Base-by-base conservation (phyloP, 257 asterid species). In the Vinca minor region DNA sequence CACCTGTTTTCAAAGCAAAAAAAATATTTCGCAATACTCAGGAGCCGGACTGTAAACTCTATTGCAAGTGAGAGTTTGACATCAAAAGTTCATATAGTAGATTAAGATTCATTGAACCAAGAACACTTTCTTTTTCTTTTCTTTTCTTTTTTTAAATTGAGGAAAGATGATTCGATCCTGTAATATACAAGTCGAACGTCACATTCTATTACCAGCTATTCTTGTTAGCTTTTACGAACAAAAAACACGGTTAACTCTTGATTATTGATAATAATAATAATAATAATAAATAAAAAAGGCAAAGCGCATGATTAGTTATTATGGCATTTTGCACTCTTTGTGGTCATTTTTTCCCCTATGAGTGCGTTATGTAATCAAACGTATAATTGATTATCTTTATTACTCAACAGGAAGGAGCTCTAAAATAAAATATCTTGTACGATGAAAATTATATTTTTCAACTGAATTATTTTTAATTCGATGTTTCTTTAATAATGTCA, bases 31-130 rank as follows among this genome's bases (percentile, higher is more conserved):
- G n/a, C n/a, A n/a, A n/a, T n/a, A n/a, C n/a, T n/a, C n/a, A n/a
- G n/a, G n/a, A n/a, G n/a, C n/a, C n/a, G n/a, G n/a, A n/a, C n/a
- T n/a, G 29, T 9, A 31, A 48, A 46, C 68, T 0, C 13, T 6
- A 7, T 46, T 63, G 31, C n/a, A 18, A 63, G 18, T 46, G 45
- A 46, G 44, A 5, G 10, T 46, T 63, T 29, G 46, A 32, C n/a
- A 34, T 31, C 10, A n/a, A n/a, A 9, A 63, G 26, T 20, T 46
- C 49, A 15, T 14, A 26, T 18, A 4, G 39, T 0, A 39, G 49
- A 56, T 56, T 56, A 26, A 56, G 62, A 23, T 64, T 49, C 69
- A 64, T 64, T 49, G 69, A 49, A 64, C 56, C 48, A 7, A 49
- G 48, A 4, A 46, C 68, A 47, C 32, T n/a, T n/a, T n/a, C n/a